These are phyloP conservation scores for Nakazawaea populi DNA, from an alignment of 805 yeast species.

Conservation along the genomic window DNA sequence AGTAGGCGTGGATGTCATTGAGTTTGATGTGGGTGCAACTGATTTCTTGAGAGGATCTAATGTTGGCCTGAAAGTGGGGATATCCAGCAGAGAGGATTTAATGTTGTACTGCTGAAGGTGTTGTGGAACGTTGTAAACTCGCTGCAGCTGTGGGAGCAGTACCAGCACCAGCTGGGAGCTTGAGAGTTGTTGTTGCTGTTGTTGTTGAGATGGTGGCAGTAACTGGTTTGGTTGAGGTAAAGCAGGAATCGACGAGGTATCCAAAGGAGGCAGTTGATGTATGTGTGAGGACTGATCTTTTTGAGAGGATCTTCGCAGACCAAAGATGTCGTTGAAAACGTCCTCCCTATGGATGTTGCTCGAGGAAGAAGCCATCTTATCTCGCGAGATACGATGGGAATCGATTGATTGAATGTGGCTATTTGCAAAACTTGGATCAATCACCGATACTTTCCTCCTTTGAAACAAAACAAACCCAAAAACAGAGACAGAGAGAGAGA, in stretches of 20 bases:
- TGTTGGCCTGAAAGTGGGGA: background rate
- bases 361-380: slow-evolving; percentile 3
- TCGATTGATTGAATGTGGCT: background rate
- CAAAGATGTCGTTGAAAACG: slow-evolving; percentile 25
- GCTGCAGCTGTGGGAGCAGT: background rate
- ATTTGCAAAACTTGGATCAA: background rate
- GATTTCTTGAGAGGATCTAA: slow-evolving; percentile 2
- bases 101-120: slow-evolving; percentile 2
- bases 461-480: background rate
- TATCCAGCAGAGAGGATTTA: background rate
- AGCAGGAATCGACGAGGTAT: slow-evolving; percentile 12
- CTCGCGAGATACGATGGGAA: background rate
- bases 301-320: slow-evolving; percentile 18
- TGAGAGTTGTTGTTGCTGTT: slow-evolving; percentile 10
- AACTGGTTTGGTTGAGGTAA: slow-evolving; percentile 16
- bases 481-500: background rate
- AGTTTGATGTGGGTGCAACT: background rate
- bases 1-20: slow-evolving; percentile 9
- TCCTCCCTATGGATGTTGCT: slow-evolving; percentile 18
- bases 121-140: slow-evolving; percentile 1
- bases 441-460: background rate
- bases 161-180: background rate
- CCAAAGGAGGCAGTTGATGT: slow-evolving; percentile 10
- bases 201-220: slow-evolving; percentile 10
- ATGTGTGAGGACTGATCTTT: background rate